Evolutionary conservation across 192 early-diverging fungal genomes (phyloP), one percentile per base, ranked within the genome.

Genomic region (Mortierella alpina): DNA sequence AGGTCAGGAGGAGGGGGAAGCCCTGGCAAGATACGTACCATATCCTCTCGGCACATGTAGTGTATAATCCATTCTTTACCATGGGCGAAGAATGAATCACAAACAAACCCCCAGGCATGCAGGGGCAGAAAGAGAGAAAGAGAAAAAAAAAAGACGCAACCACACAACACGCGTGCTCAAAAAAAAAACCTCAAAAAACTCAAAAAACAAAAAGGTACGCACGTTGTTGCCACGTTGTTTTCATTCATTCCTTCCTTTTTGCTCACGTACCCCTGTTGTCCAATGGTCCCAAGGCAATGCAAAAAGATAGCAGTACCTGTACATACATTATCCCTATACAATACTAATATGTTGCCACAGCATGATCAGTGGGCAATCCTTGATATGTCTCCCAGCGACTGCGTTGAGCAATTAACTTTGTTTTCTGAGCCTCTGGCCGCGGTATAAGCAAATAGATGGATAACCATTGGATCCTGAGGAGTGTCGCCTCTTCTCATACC

Each of bases 351-450:
- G 3, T 3, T 31, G 31, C 31, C 3, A 31, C 31, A 31, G 31
- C 31, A 31, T 31, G 31, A 31, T 31, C 31, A 3, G 31, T 31
- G 31, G 31, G 31, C 31, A 31, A 2, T 3, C 31, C 1, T 31
- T 31, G 31, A 31, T 31, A 31, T 31, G 1, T 31, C 31, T 31
- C 31, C 31, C 31, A 31, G 31, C 31, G 31, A 31, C 31, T 31
- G 31, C 18, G 18, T 9, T 13, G 54, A 56, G 54, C 54, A 56
- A 56, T 56, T 56, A 56, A 23, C 54, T 22, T 56, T 56, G 54
- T 56, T 22, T 31, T 10, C 18, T 23, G 54, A 56, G 22, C 54
- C 18, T 22, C 4, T 23, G 20, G 3, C 54, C 54, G 54, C 20
- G 22, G 22, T 22, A 56, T 9, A 56, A 54, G 22, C 5, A 56